Conservation (phyloP, 2,329 filamentous ascomycete species). For the Ophiosphaerella narmari region DNA sequence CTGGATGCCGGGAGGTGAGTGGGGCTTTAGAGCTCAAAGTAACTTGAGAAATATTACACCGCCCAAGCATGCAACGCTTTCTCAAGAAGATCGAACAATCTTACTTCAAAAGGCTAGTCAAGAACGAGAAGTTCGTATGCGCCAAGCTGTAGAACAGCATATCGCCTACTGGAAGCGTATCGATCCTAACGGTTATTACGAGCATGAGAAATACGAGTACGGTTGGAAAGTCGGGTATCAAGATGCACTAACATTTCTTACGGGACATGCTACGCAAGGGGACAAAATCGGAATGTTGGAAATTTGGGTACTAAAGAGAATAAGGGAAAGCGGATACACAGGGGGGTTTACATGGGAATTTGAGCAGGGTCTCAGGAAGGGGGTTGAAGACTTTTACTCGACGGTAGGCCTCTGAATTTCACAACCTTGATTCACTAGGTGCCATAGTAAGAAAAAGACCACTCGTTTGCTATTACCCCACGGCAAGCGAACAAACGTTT, state of each 20-base stretch:
- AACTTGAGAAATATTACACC: conserved; percentile 49
- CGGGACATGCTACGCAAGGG: conserved; percentile 41
- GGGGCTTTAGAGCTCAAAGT: conserved; percentile 62
- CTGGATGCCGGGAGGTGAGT: conserved; percentile 66
- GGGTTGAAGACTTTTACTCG: conserved; percentile 48
- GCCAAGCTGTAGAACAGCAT: conserved; percentile 49
- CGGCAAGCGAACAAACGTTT: not conserved
- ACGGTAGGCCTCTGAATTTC: conserved; percentile 16
- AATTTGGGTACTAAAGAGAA: conserved; percentile 62
- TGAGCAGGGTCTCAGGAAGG: conserved; percentile 55
- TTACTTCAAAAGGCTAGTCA: conserved; percentile 48
- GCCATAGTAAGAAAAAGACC: not conserved
- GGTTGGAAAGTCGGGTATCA: conserved; percentile 62
- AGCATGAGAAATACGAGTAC: conserved; percentile 60
- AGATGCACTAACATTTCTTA: conserved; percentile 60
- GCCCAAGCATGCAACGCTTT: conserved; percentile 38
- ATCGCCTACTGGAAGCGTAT: conserved; percentile 56
- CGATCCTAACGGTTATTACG: conserved; percentile 51
- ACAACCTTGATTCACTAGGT: not conserved
- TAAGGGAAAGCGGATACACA: conserved; percentile 56
- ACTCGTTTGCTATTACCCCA: conserved; percentile 4
- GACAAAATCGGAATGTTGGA: conserved; percentile 63
- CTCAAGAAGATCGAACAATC: conserved; percentile 15
- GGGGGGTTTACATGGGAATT: conserved; percentile 57
- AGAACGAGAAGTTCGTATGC: conserved; percentile 44